A percentile compares a stretch with the other conserved stretches of the same genome.
phyloP scores from a whole-genome alignment of 371 early-diverging fungal species.

The Mortierella sp. region DNA sequence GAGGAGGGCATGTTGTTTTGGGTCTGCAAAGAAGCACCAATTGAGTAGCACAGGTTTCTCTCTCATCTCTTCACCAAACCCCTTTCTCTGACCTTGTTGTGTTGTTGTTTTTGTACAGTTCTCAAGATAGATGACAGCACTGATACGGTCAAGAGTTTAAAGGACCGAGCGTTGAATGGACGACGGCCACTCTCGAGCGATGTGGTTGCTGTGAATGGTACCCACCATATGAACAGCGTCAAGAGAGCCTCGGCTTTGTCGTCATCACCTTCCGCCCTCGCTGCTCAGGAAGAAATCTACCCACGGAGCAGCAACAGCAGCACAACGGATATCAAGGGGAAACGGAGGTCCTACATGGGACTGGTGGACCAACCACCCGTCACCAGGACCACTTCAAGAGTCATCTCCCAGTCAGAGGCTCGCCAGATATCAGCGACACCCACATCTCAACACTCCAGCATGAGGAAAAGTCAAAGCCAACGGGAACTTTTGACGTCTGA shows the following conservation, averaged over 20 bases:
- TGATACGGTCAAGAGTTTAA: slow-evolving; percentile 44
- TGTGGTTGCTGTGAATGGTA: not conserved
- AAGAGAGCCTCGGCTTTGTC: slow-evolving; percentile 2
- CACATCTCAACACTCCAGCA: not conserved
- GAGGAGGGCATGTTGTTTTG: too few relatives aligned
- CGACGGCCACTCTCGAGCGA: slow-evolving; percentile 10
- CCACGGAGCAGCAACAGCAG: not conserved
- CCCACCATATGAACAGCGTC: not conserved
- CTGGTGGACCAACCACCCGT: not conserved
- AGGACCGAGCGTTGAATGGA: slow-evolving; percentile 44
- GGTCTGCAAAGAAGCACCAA: too few relatives aligned
- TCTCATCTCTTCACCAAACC: slow-evolving; percentile 13
- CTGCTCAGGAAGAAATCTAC: not conserved
- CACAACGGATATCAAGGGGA: slow-evolving; percentile 10
- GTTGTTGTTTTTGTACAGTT: slow-evolving; percentile 2
- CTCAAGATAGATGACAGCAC: slow-evolving; percentile 42
- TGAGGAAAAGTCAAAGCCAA: slow-evolving; percentile 25
- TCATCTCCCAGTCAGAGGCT: slow-evolving; percentile 14
- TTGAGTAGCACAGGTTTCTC: not conserved
- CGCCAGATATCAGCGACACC: slow-evolving; percentile 8
- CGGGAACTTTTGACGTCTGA: slow-evolving; percentile 30
- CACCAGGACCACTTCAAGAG: slow-evolving; percentile 13
- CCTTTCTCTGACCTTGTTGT: slow-evolving; percentile 1
- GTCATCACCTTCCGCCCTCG: not conserved
- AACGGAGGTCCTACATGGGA: slow-evolving; percentile 22